phyloP scores from a whole-genome alignment of 805 yeast species.

The Candida coleopterorum region DNA sequence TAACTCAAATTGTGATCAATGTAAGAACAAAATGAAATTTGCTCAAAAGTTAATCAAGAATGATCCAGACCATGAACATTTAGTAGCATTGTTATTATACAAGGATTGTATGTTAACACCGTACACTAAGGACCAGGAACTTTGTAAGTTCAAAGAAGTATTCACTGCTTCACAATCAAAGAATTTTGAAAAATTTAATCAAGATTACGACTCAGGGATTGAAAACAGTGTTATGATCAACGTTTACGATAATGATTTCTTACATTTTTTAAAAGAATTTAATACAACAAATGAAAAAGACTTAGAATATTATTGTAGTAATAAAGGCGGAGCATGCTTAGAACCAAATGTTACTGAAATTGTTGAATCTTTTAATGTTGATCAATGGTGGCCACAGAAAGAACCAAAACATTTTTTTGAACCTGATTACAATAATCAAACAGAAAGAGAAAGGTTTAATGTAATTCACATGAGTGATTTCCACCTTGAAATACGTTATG shows the following conservation, averaged over 20 bases:
- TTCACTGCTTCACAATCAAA: conserved; percentile 30
- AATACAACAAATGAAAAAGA: conserved; percentile 33
- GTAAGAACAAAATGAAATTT: conserved; percentile 30
- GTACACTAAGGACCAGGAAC: conserved; percentile 19
- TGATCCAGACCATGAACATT: conserved; percentile 28
- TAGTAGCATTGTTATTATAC: conserved; percentile 30
- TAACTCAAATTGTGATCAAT: conserved; percentile 21
- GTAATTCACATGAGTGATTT: conserved; percentile 67
- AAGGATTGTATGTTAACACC: conserved; percentile 26
- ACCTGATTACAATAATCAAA: conserved; percentile 24
- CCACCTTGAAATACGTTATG: conserved; percentile 53
- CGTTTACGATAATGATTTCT: conserved; percentile 35
- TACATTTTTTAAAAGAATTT: conserved; percentile 30
- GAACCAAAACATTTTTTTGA: conserved; percentile 18
- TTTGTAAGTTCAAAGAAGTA: conserved; percentile 31
- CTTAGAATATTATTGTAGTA: conserved; percentile 52
- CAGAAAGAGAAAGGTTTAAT: conserved; percentile 38
- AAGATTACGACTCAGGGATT: conserved; percentile 18
- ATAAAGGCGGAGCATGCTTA: conserved; percentile 40
- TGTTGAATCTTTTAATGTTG: conserved; percentile 25
- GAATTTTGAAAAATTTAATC: conserved; percentile 14
- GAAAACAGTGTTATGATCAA: conserved; percentile 22
- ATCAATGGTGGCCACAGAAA: conserved; percentile 33
- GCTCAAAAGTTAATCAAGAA: conserved; percentile 21
- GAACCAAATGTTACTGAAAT: conserved; percentile 50